Evolutionary conservation across 768 basidiomycete species (phyloP).

Genomic region (Vararia minispora): DNA sequence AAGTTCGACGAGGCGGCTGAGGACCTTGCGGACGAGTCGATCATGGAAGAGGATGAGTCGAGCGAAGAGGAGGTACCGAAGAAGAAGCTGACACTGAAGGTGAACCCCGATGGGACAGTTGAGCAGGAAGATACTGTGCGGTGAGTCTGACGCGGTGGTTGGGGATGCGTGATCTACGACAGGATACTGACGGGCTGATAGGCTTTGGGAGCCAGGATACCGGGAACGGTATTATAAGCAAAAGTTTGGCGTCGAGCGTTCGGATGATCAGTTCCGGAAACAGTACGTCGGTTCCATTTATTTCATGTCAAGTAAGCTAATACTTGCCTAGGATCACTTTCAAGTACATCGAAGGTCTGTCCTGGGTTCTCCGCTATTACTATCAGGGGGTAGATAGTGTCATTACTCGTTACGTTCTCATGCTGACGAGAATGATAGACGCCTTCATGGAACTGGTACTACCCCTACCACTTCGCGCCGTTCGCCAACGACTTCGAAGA

Average conservation of each 20-base stretch:
- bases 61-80: conserved; percentile 40
- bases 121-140: conserved; percentile 90
- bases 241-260: conserved; percentile 74
- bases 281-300: conserved; percentile 34
- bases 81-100: conserved; percentile 49
- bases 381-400: conserved; percentile 88
- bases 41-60: conserved; percentile 29
- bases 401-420: background rate
- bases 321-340: conserved; percentile 52
- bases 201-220: conserved; percentile 95
- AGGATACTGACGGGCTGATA: conserved; percentile 22
- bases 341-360: conserved; percentile 86
- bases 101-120: conserved; percentile 86
- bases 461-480: conserved; percentile 96
- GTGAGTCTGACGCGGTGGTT: conserved; percentile 35
- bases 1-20: conserved; percentile 33
- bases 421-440: conserved; percentile 30
- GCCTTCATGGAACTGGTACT: conserved; percentile 98
- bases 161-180: conserved; percentile 1
- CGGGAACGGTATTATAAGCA: conserved; percentile 88
- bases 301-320: background rate
- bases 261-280: conserved; percentile 63
- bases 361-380: conserved; percentile 95
- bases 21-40: conserved; percentile 19
- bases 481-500: conserved; percentile 92